A percentile compares a stretch with the other conserved stretches of the same genome.
Conservation (phyloP, 2,329 filamentous ascomycete genomes). For the Atkinsonella texensis region DNA sequence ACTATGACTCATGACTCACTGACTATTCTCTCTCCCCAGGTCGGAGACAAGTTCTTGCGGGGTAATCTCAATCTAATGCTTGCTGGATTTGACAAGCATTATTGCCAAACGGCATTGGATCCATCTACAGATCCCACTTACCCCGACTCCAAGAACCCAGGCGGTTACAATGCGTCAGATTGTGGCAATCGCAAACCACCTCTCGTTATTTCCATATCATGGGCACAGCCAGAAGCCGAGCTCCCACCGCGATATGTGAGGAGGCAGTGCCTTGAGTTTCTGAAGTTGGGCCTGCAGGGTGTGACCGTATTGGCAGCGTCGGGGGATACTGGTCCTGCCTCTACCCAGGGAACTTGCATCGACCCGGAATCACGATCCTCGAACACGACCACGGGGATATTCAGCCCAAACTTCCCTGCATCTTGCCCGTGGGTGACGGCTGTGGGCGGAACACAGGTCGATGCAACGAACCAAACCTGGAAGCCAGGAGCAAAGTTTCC, state of each 20-base stretch:
- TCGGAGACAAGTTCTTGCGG: background rate
- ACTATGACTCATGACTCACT: too few species aligned
- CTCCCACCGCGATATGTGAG: background rate
- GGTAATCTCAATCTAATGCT: background rate
- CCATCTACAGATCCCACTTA: background rate
- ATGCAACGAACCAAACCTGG: conserved; percentile 8
- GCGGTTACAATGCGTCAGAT: background rate
- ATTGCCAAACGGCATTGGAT: background rate
- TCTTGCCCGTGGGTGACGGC: conserved; percentile 48
- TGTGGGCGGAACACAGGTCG: conserved; percentile 42
- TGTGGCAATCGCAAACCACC: background rate
- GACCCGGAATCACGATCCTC: conserved; percentile 13
- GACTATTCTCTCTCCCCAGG: background rate
- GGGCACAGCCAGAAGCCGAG: background rate
- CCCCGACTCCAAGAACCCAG: background rate
- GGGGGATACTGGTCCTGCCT: conserved; percentile 38
- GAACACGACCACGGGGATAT: conserved; percentile 24
- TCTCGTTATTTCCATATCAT: background rate
- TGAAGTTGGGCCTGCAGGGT: conserved; percentile 49
- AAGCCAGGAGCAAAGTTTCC: background rate
- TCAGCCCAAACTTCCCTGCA: conserved; percentile 22
- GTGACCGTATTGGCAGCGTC: conserved; percentile 53
- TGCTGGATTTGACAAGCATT: background rate
- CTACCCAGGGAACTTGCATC: background rate
- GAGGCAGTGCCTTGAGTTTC: background rate